phyloP scores from a whole-genome alignment of 176 grass and related monocot species.

The Avena insularis region DNA sequence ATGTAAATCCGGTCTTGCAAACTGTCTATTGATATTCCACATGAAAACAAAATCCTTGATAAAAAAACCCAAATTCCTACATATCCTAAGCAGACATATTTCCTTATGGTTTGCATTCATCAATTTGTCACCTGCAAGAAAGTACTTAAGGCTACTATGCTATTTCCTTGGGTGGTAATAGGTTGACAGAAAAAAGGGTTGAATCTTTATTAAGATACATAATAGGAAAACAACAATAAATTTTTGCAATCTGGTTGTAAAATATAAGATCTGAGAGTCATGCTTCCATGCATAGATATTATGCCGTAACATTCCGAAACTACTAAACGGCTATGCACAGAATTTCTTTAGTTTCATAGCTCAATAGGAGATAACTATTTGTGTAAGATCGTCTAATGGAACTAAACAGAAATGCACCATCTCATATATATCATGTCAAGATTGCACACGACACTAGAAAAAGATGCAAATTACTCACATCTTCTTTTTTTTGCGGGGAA shows the following conservation, averaged over 20 bases:
- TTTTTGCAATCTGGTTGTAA: background rate
- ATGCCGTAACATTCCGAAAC: background rate
- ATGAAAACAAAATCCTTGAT: background rate
- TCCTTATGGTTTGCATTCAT: too few relatives aligned
- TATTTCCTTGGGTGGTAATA: background rate
- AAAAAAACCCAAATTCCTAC: background rate
- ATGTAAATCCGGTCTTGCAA: too few relatives aligned
- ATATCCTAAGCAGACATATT: background rate
- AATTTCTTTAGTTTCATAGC: background rate
- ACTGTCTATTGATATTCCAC: background rate
- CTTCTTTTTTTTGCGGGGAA: too few relatives aligned
- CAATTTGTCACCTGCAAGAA: too few relatives aligned
- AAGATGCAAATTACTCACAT: too few relatives aligned
- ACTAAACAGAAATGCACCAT: background rate
- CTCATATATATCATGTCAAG: background rate
- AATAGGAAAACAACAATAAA: background rate
- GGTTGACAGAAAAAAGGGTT: background rate
- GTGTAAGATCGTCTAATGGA: background rate
- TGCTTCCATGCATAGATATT: background rate
- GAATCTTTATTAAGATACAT: background rate
- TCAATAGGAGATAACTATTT: background rate
- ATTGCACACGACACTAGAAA: too few relatives aligned
- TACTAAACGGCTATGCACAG: background rate
- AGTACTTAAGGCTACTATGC: too few relatives aligned
- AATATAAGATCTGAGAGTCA: background rate